Evolutionary conservation across 2,329 filamentous ascomycete genomes (phyloP), one percentile per base, ranked within the genome.

Genomic region (Diaporthe vexans): DNA sequence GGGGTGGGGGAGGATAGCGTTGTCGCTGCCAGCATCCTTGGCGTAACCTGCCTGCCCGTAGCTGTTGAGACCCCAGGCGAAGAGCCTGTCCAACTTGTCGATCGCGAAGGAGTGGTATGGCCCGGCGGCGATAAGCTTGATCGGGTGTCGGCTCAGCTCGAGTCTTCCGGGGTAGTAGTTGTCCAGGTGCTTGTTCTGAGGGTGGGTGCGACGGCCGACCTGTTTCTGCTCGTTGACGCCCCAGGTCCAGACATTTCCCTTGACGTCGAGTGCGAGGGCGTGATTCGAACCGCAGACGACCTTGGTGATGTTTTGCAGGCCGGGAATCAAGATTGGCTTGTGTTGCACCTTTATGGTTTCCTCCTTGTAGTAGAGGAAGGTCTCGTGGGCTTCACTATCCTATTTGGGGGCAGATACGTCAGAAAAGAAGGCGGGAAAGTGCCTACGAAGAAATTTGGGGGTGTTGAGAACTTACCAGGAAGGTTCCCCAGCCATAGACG

Each of bases 401-500:
- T 80, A 33, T 48, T 48, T 33, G n/a, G n/a, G 21, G 26, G 40
- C 43, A 61, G 13, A 19, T 19, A 29, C 13, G 72, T 76, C 24
- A 74, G 74, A 57, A 54, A 51, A 76, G 54, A 52, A 57, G 58
- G 57, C 4, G 58, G 21, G 13, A 73, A 6, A 33, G 43, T 15
- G 63, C 29, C 21, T 29, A 26, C 35, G 83, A 15, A 1, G 15
- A 54, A 26, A 10, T 11, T 9, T 15, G 13, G n/a, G n/a, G 33
- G 7, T 10, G 29, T 40, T 26, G 26, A 13, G 15, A 24, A 54
- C 87, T 81, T 85, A 90, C 89, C 79, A 89, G 83, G 84, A 93
- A 93, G 13, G 90, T 91, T 33, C 91, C 91, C 90, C 91, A 93
- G 56, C 91, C 91, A 79, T 91, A 93, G 29, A 93, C 89, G 51